phyloP scores from a whole-genome alignment of 495 filamentous ascomycete genomes.

The Aspergillus heteromorphus region DNA sequence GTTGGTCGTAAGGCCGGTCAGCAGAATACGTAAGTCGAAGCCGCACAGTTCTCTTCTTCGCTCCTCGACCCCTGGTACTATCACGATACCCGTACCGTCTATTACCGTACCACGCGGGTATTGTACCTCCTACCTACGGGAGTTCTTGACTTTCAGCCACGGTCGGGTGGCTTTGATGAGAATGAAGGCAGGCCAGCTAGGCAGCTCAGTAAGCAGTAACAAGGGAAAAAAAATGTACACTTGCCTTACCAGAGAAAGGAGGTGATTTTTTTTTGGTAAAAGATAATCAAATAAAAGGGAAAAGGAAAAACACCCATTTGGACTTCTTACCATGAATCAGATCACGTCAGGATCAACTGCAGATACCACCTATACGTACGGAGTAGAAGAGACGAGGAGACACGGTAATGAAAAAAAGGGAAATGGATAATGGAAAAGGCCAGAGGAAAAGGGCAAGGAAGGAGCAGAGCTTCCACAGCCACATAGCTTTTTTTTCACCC shows the following conservation, averaged over 20 bases:
- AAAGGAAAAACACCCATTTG: background rate
- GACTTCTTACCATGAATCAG: no score
- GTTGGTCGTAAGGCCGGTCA: background rate
- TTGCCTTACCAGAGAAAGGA: background rate
- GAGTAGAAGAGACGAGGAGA: background rate
- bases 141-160: conserved; percentile 16
- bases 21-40: background rate
- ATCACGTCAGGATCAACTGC: background rate
- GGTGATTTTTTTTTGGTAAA: no score
- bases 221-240: background rate
- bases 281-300: conserved; percentile 7
- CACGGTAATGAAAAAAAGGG: conserved; percentile 1
- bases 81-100: background rate
- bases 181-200: conserved; percentile 9
- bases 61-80: no score
- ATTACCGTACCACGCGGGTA: background rate
- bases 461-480: conserved; percentile 5
- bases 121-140: background rate
- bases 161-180: conserved; percentile 25
- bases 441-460: no score
- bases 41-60: background rate
- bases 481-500: conserved; percentile 4
- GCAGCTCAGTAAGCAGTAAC: conserved; percentile 4
- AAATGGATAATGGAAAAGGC: no score
- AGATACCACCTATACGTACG: no score